Base-by-base conservation (phyloP, 257 asterid genomes). In the Cynanchum wilfordii region DNA sequence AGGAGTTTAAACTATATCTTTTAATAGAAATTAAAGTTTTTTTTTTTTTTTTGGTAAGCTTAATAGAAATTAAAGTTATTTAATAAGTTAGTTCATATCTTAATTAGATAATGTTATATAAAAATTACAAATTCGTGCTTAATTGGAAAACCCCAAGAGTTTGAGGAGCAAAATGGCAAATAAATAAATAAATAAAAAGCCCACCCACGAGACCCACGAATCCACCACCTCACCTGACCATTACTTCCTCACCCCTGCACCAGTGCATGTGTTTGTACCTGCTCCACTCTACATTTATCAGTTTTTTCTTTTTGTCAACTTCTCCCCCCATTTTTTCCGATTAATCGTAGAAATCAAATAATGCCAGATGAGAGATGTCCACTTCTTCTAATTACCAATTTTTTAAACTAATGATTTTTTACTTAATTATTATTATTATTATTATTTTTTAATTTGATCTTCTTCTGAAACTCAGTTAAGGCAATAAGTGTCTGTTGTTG, bases 331-430 rank as follows among this genome's bases (percentile, higher is more conserved):
- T 36, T 36, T 51, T 17, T 51, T 29, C n/a, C 68, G n/a, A 25
- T 58, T 24, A 13, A 10, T 51, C 8, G 56, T 19, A 17, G 5
- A 33, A 62, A 33, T 33, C 36, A 33, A 62, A 40, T 2, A 5
- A 16, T 2, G 13, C 3, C 44, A 60, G 67, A 62, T 15, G 25
- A 30, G 25, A 17, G 68, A 33, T 16, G 25, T 29, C 44, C 66
- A 2, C 44, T 60, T 38, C 12, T 16, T 16, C 20, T 29, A 27
- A 10, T 58, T 75, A 80, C 84, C 84, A 66, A 77, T 73, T 73
- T 78, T 73, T 72, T 15, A 72, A 42, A 79, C 83, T 20, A 77
- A 85, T 51, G 42, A 64, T 78, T 67, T 70, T 79, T 70, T 69
- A 77, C 85, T 76, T 25, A 5, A 69, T 51, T 42, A 7, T 73